phyloP scores from a whole-genome alignment of 345 rosid species.

The Brassica nigra region DNA sequence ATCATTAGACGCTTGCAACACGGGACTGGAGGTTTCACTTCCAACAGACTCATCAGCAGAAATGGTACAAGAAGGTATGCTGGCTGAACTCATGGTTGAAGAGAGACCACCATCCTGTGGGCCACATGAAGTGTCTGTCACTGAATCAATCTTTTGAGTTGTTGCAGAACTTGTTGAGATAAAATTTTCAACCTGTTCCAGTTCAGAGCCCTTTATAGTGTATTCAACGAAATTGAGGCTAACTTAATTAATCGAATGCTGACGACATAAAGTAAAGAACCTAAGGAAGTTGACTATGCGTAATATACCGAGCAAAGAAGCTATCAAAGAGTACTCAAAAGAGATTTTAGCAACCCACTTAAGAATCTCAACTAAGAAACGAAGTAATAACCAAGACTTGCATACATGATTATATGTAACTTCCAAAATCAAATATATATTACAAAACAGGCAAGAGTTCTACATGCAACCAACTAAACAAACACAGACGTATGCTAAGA shows the following conservation, averaged over 20 bases:
- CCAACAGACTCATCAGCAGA: conserved; percentile 45
- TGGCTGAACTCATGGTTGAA: conserved; percentile 45
- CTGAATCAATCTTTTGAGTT: conserved; percentile 47
- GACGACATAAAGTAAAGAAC: conserved; percentile 13
- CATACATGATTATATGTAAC: conserved; percentile 7
- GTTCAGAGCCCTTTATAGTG: conserved; percentile 24
- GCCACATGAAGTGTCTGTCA: conserved; percentile 41
- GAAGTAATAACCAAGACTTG: conserved; percentile 11
- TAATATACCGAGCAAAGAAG: conserved; percentile 4
- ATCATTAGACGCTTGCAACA: conserved; percentile 37
- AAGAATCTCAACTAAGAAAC: conserved; percentile 5
- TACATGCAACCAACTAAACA: conserved; percentile 9
- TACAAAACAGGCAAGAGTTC: conserved; percentile 6
- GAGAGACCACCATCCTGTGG: conserved; percentile 42
- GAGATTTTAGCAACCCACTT: neutral
- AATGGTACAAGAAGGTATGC: conserved; percentile 41
- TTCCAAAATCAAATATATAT: conserved; percentile 5
- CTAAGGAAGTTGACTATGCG: conserved; percentile 5
- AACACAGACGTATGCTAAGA: conserved; percentile 1
- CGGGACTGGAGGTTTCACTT: conserved; percentile 38
- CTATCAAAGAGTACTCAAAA: conserved; percentile 7
- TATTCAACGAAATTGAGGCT: neutral
- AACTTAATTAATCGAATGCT: neutral
- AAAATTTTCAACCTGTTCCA: conserved; percentile 48
- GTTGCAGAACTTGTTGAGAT: conserved; percentile 40